These are phyloP conservation scores for Tilletia horrida DNA, from an alignment of 1,284 basidiomycete genomes.

Conservation along the genomic window DNA sequence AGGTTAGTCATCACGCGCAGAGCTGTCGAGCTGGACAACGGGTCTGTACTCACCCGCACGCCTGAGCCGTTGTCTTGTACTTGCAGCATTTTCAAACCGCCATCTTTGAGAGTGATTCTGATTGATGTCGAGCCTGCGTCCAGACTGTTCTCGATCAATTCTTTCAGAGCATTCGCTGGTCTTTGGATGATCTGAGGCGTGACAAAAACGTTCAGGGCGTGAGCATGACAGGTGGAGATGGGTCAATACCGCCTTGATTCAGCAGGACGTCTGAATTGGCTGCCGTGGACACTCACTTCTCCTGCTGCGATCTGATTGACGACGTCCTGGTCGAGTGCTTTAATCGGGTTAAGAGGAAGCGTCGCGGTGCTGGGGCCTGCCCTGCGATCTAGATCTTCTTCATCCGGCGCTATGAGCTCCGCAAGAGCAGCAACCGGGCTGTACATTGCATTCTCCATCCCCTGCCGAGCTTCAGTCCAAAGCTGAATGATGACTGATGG, in stretches of 20 bases:
- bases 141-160: constrained; percentile 88
- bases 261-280: too few relatives aligned
- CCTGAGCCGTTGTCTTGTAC: constrained; percentile 96
- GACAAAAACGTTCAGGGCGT: constrained; percentile 4
- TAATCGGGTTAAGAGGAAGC: not conserved
- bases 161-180: constrained; percentile 92
- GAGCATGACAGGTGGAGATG: too few relatives aligned
- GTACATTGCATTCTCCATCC: not conserved
- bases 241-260: too few relatives aligned
- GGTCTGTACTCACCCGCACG: constrained; percentile 73
- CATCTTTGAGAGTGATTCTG: constrained; percentile 85
- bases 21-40: too few relatives aligned
- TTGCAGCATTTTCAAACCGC: constrained; percentile 89
- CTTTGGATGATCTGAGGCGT: constrained; percentile 73
- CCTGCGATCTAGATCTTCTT: not conserved
- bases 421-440: not conserved
- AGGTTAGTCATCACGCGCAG: not conserved
- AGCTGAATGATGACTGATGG: too few relatives aligned
- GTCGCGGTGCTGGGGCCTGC: not conserved
- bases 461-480: not conserved
- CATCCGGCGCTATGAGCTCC: not conserved
- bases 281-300: constrained; percentile 52
- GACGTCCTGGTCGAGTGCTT: constrained; percentile 58
- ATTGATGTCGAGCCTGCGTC: constrained; percentile 88
- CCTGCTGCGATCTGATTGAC: constrained; percentile 66